Base-by-base conservation (phyloP, 371 early-diverging fungal species). In the Mucor racemosus region DNA sequence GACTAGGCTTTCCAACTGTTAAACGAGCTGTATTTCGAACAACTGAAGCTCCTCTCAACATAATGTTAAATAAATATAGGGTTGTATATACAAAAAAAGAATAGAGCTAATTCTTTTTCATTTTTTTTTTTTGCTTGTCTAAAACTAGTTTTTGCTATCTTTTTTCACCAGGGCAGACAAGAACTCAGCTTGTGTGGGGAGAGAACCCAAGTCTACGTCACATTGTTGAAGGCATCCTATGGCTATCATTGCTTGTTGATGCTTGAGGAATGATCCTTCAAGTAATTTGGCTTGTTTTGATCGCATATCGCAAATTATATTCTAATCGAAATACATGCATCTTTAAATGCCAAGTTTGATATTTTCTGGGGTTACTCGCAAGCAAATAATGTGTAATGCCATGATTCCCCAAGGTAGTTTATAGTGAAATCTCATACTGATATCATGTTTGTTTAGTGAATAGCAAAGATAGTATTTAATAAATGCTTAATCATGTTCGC, bases 41-140 rank as follows among this genome's bases (percentile, higher is more conserved):
- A 50, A 61, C 64, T 53, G 64, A 61, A 57, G 67, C 67, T 56
- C 72, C 65, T 64, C 65, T 72, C 53, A 72, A 72, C 72, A 72
- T 72, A 26, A 19, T 17, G 21, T 17, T 19, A 19, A 14, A 26
- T 50, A 46, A 35, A 50, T 50, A 50, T 48, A 48, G 19, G 50
- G 50, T 50, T 50, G 26, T 50, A 50, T 50, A 26, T 50, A 50
- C 26, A 48, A 17, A 50, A 50, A 50, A 50, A 26, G 5, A 19
- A 8, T 5, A 11, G 7, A 9, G 11, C 42, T 14, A 4, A 41
- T 14, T 38, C 38, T 38, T 38, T 44, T 44, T 44, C 0, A 15
- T n/a, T 15, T 17, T 17, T 44, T 44, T 38, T 26, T 26, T 26
- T 26, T 26, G 26, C 38, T 38, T 38, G 38, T 38, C 17, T 4